Evolutionary conservation across 2,329 filamentous ascomycete species (phyloP).

Genomic region (Trichophyton equinum): DNA sequence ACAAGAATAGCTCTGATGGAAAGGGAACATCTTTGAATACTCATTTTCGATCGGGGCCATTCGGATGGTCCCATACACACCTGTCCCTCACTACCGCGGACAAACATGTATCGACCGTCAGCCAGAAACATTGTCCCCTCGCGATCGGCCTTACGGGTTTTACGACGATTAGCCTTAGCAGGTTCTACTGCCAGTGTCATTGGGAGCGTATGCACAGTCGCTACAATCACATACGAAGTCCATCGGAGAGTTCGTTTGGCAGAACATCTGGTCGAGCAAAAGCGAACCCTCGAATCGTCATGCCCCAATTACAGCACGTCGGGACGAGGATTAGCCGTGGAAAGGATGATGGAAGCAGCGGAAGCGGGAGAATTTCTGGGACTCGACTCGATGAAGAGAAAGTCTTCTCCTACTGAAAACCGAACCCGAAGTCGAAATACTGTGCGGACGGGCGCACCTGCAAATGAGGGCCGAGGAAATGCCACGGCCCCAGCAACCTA

Average conservation of each 20-base stretch:
- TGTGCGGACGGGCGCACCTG: no score
- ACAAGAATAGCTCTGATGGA: neutral
- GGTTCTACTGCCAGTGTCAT: constrained; percentile 21
- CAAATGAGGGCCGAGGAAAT: neutral
- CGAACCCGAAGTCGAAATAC: neutral
- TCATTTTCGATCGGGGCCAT: neutral
- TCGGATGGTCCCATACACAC: neutral
- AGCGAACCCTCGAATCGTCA: constrained; percentile 30
- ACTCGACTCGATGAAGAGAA: constrained; percentile 24
- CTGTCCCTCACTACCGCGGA: neutral
- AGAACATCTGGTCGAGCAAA: constrained; percentile 34
- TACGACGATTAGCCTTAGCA: constrained; percentile 26
- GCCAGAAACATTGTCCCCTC: constrained; percentile 30
- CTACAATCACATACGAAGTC: constrained; percentile 32
- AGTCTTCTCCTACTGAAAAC: constrained; percentile 1
- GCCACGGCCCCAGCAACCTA: neutral
- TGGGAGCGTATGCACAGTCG: constrained; percentile 30
- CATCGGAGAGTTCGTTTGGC: constrained; percentile 30
- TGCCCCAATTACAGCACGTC: constrained; percentile 32
- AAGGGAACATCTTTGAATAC: neutral
- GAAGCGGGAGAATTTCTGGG: constrained; percentile 33
- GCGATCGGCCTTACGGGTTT: constrained; percentile 32
- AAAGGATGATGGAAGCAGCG: constrained; percentile 33
- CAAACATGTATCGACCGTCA: constrained; percentile 17
- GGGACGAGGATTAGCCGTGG: constrained; percentile 25